Evolutionary conservation across 1,284 basidiomycete genomes (phyloP).

Genomic region (Tremellales sp.): DNA sequence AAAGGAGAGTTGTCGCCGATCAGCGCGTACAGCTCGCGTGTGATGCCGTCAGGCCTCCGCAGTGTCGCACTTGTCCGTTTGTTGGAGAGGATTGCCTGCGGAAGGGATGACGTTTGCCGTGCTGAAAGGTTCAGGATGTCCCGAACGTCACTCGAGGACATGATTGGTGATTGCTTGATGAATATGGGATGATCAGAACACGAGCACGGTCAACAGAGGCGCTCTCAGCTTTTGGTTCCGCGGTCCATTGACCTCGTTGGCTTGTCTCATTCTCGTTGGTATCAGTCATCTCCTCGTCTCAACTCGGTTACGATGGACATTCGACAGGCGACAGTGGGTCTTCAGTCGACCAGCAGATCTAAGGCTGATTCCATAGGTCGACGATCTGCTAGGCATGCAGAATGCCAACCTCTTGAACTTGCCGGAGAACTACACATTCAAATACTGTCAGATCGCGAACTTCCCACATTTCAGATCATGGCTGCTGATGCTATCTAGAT

Average conservation of each 20-base stretch:
- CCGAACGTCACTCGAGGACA: conserved; percentile 68
- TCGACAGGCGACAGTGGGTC: conserved; percentile 50
- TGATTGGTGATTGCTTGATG: conserved; percentile 9
- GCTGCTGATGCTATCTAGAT: conserved; percentile 56
- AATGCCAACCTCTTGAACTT: conserved; percentile 82
- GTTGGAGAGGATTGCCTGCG: too few species aligned
- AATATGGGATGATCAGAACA: too few species aligned
- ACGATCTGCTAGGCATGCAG: conserved; percentile 82
- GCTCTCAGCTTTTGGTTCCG: too few species aligned
- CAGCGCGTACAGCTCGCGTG: conserved; percentile 85
- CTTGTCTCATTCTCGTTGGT: too few species aligned
- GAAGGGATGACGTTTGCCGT: not conserved
- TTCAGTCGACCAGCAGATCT: not conserved
- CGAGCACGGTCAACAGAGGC: too few species aligned
- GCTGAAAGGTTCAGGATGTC: conserved; percentile 64
- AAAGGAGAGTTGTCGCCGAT: conserved; percentile 88
- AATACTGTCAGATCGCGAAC: conserved; percentile 64
- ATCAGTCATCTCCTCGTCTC: too few species aligned
- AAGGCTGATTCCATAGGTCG: conserved; percentile 37
- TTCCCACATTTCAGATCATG: not conserved
- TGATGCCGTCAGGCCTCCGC: conserved; percentile 79
- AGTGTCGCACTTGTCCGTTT: too few species aligned
- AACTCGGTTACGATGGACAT: conserved; percentile 49
- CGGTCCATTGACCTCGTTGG: too few species aligned
- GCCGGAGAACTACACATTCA: conserved; percentile 81